Conservation (phyloP, 2,329 filamentous ascomycete genomes). For the Paracoccidioides lutzii region DNA sequence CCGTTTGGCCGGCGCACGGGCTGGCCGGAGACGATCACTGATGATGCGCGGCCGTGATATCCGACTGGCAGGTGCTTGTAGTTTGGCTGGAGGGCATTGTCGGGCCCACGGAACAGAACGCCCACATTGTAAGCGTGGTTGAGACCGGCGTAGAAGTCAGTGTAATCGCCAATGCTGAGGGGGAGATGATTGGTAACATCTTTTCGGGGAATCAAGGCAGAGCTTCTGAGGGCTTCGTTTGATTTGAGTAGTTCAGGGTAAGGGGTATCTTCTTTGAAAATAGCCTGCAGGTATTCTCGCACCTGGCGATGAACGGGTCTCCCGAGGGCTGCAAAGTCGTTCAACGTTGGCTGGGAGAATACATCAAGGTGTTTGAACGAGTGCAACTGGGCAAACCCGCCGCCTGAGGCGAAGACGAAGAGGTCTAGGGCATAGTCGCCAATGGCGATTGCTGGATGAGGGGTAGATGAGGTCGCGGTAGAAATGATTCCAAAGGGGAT, state of each 20-base stretch:
- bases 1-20: constrained; percentile 60
- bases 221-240: constrained; percentile 45
- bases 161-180: constrained; percentile 70
- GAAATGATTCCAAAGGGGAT: constrained; percentile 76
- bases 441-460: constrained; percentile 57
- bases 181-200: constrained; percentile 56
- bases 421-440: constrained; percentile 61
- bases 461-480: constrained; percentile 42
- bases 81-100: constrained; percentile 65
- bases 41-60: constrained; percentile 68
- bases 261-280: constrained; percentile 49
- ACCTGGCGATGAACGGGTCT: constrained; percentile 55
- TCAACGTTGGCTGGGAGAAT: constrained; percentile 54
- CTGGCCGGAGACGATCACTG: constrained; percentile 61
- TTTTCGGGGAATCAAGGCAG: constrained; percentile 46
- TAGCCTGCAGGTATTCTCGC: constrained; percentile 53
- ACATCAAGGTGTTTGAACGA: constrained; percentile 45
- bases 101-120: constrained; percentile 57
- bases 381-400: constrained; percentile 48
- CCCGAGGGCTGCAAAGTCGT: constrained; percentile 61
- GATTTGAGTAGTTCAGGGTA: constrained; percentile 50
- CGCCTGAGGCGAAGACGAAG: constrained; percentile 44
- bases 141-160: constrained; percentile 70
- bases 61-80: constrained; percentile 71
- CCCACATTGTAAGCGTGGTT: constrained; percentile 67